These are phyloP conservation scores for Lasiodiplodia theobromae DNA, from an alignment of 2,329 filamentous ascomycete species.

Conservation along the genomic window DNA sequence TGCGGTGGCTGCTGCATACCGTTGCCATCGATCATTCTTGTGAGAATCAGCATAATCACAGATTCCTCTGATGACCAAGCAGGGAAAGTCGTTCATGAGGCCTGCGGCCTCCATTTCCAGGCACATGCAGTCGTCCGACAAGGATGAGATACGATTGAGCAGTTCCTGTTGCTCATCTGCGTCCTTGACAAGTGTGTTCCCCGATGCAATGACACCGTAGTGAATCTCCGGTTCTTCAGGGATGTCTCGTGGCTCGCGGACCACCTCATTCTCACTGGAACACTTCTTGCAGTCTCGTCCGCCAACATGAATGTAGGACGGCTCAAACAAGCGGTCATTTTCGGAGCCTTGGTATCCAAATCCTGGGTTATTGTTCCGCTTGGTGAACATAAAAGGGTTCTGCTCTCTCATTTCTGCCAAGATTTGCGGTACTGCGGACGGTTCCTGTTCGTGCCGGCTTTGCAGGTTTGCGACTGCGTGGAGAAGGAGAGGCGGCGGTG, in stretches of 20 bases:
- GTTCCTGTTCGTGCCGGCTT: not conserved
- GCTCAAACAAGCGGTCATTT: not conserved
- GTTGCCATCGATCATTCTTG: no score
- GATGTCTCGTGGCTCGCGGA: not conserved
- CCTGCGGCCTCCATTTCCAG: conserved; percentile 31
- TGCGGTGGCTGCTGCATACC: no score
- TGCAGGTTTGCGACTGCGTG: not conserved
- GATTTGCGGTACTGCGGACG: not conserved
- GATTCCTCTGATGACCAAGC: no score
- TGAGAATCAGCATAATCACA: no score
- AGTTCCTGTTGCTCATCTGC: fast-evolving
- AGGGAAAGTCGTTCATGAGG: no score
- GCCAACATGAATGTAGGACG: not conserved
- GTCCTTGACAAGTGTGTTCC: not conserved
- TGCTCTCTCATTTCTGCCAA: not conserved
- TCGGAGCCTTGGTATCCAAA: not conserved
- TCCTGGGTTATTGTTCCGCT: not conserved
- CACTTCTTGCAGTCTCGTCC: not conserved
- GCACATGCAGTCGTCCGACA: conserved; percentile 29
- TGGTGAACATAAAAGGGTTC: not conserved
- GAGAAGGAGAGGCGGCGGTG: conserved; percentile 27
- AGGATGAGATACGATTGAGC: not conserved
- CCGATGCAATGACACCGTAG: not conserved
- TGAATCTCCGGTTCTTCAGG: not conserved
- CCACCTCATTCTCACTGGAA: fast-evolving